Base-by-base conservation (phyloP, 2,329 filamentous ascomycete species). In the Claviceps paspali region DNA sequence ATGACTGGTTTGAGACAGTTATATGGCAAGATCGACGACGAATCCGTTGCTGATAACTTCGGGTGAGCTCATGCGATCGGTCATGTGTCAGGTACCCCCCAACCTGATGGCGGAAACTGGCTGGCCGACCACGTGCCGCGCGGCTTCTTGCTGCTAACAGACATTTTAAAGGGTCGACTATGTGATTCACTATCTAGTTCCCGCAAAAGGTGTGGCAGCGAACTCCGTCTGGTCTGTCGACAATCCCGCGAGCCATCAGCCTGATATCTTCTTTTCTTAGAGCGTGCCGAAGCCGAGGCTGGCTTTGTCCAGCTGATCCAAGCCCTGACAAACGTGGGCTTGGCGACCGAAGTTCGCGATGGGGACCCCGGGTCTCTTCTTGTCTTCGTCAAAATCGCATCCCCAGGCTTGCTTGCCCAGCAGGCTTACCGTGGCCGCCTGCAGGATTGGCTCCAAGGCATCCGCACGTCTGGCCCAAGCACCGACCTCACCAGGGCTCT, bases 401-500 rank as follows among this genome's bases (percentile, higher is more conserved):
- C 84, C 17, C 69, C 80, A 43, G 68, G 76, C 48, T 74, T 86
- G 45, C 68, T 98, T 41, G 73, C 73, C 41, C 76, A 78, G 45
- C 83, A 93, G 50, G 73, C 94, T 35, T 92, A 94, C 58, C 76
- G 85, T 45, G 83, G 82, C 39, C 76, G 91, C 45, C 78, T 95
- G 14, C 82, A 86, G 53, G 91, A 96, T 60, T 98, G 87, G 85
- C 74, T 96, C 24, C 81, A 91, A 54, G 86, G 87, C 36, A 80
- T 95, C 38, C 79, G 85, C 44, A 71, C 82, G 35, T 72, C 75
- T 15, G 77, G 85, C 26, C 88, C 88, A 0, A 71, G 76, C 39
- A 79, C 76, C 51, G 77, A 92, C 46, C 74, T 84, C 14, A 62
- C 70, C 33, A 66, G 74, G 41, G 72, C 78, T 11, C 71, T 92